Conservation (phyloP, 495 filamentous ascomycete genomes). For the Aspergillus bridgeri region DNA sequence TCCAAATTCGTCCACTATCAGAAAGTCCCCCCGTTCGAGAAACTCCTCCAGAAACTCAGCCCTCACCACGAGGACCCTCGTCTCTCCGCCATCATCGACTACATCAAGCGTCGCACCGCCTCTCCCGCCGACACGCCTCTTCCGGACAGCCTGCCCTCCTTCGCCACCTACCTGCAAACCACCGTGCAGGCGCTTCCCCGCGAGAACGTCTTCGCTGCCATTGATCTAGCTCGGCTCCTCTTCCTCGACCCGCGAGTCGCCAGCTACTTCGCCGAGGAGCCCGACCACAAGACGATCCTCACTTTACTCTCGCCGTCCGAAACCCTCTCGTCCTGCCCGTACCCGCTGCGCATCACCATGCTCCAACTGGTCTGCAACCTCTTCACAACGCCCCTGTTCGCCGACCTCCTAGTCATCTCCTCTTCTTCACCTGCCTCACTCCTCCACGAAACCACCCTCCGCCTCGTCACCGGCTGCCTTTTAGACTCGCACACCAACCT, state of each 20-base stretch:
- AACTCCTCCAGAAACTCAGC: constrained; percentile 73
- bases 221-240: constrained; percentile 76
- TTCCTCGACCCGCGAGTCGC: constrained; percentile 82
- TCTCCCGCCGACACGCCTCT: constrained; percentile 45
- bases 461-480: constrained; percentile 51
- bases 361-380: constrained; percentile 63
- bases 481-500: constrained; percentile 51
- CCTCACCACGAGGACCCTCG: constrained; percentile 48
- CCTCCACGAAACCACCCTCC: constrained; percentile 35
- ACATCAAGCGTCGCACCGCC: constrained; percentile 48
- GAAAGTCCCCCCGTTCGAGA: constrained; percentile 80
- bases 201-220: constrained; percentile 65
- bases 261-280: constrained; percentile 80
- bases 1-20: constrained; percentile 67
- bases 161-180: constrained; percentile 33
- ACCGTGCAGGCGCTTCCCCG: constrained; percentile 25
- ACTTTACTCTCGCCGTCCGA: constrained; percentile 61
- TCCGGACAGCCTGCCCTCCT: constrained; percentile 46
- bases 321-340: constrained; percentile 55
- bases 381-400: constrained; percentile 53
- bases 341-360: constrained; percentile 78
- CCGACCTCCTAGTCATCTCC: constrained; percentile 35
- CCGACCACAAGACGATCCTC: constrained; percentile 57
- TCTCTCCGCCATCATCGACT: constrained; percentile 57
- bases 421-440: constrained; percentile 17